These are phyloP conservation scores for Salix arbutifolia DNA, from an alignment of 345 rosid genomes.

Conservation along the genomic window DNA sequence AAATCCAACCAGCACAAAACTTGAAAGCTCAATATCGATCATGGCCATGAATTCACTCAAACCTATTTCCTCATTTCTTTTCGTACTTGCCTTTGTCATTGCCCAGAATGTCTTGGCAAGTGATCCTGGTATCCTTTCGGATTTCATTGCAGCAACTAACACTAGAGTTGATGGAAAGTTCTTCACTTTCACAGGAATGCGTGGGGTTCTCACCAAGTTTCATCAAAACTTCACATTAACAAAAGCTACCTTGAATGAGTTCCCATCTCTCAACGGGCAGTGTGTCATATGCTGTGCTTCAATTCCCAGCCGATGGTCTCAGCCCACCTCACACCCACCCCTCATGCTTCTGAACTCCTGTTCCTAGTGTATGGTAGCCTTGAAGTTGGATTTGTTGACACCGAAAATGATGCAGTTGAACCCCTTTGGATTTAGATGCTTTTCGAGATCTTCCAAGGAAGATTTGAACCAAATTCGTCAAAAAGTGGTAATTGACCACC, in stretches of 20 bases:
- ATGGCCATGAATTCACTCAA: neutral
- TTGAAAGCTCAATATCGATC: neutral
- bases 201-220: neutral
- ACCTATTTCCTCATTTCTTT: neutral
- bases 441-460: neutral
- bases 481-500: too few relatives aligned
- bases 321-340: conserved; percentile 21
- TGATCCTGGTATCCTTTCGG: conserved; percentile 16
- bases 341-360: conserved; percentile 18
- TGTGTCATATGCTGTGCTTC: conserved; percentile 17
- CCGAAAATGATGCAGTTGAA: neutral
- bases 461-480: neutral
- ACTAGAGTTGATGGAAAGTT: conserved; percentile 8
- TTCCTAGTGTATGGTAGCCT: conserved; percentile 7
- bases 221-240: conserved; percentile 1
- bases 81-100: neutral
- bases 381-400: conserved; percentile 4
- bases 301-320: neutral
- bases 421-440: neutral
- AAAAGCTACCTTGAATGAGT: conserved; percentile 16
- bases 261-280: conserved; percentile 21
- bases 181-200: conserved; percentile 12
- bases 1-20: neutral
- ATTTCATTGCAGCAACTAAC: conserved; percentile 7
- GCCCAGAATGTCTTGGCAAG: neutral